Percentiles rank a stretch among this genome's conserved stretches.
phyloP scores from a whole-genome alignment of 805 yeast species.

The Kockiozyma suomiensis region DNA sequence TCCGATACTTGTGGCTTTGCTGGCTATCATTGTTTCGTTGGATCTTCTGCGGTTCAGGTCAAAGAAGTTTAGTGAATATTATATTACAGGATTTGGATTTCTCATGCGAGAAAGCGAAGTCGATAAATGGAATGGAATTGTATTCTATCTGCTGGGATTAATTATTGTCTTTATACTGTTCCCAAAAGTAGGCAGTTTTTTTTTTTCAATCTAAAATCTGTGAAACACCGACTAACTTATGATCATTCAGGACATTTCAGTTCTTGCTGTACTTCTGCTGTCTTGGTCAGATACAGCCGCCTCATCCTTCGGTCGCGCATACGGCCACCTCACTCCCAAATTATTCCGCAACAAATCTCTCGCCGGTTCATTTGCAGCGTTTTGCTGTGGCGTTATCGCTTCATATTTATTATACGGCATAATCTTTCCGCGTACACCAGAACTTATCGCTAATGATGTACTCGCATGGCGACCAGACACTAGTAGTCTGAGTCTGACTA shows the following conservation, averaged over 20 bases:
- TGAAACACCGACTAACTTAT: background rate
- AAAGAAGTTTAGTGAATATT: constrained; percentile 62
- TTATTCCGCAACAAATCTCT: constrained; percentile 74
- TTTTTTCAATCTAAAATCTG: too few relatives aligned
- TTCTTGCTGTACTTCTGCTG: constrained; percentile 73
- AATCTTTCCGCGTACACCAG: constrained; percentile 56
- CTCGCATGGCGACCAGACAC: constrained; percentile 68
- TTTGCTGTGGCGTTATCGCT: constrained; percentile 66
- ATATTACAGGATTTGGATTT: constrained; percentile 72
- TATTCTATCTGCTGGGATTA: constrained; percentile 84
- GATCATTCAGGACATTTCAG: constrained; percentile 65
- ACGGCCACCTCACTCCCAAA: constrained; percentile 81
- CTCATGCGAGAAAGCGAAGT: constrained; percentile 85
- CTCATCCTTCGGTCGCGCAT: constrained; percentile 85
- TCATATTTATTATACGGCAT: constrained; percentile 71
- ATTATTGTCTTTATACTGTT: constrained; percentile 66
- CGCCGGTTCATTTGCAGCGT: constrained; percentile 91
- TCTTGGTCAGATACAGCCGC: constrained; percentile 99
- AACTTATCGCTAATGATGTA: constrained; percentile 38
- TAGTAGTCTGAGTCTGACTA: constrained; percentile 57
- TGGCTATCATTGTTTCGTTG: constrained; percentile 57
- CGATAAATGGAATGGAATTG: constrained; percentile 73
- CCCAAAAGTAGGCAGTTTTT: constrained; percentile 47
- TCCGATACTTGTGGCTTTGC: constrained; percentile 58
- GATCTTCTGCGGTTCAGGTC: constrained; percentile 70